These are phyloP conservation scores for Brassica balearica DNA, from an alignment of 441 rosid species.

Conservation along the genomic window DNA sequence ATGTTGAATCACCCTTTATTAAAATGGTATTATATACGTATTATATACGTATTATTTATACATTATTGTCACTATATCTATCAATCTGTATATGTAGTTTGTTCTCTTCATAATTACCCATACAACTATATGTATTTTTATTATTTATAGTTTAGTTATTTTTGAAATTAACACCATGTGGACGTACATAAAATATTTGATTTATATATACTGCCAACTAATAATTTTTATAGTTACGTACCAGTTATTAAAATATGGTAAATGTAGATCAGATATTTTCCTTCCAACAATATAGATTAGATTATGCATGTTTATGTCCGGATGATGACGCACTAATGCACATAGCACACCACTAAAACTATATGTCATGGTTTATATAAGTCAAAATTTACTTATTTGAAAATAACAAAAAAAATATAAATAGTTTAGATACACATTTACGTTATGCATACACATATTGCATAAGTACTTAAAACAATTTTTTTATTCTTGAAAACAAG, in stretches of 20 bases:
- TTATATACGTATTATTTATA: too few species aligned
- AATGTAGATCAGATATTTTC: not conserved
- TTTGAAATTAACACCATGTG: not conserved
- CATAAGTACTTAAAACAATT: constrained; percentile 4
- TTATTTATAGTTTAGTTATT: too few species aligned
- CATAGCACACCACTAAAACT: not conserved
- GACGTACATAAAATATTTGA: not conserved
- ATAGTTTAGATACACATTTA: not conserved
- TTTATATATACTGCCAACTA: not conserved
- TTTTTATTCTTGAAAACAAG: not conserved
- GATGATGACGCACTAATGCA: not conserved
- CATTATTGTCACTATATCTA: too few species aligned
- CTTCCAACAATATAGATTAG: not conserved
- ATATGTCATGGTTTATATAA: not conserved
- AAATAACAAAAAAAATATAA: not conserved
- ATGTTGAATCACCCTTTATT: not conserved
- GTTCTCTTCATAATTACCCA: too few species aligned
- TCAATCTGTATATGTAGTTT: too few species aligned
- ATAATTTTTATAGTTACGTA: not conserved
- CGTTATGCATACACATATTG: not conserved
- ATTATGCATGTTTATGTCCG: not conserved
- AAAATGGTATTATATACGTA: too few species aligned
- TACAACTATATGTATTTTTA: too few species aligned
- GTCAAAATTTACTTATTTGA: not conserved
- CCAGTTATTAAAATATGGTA: not conserved